Evolutionary conservation across 164 flowering plant species (phyloP).

Genomic region (Tinospora cordifolia): DNA sequence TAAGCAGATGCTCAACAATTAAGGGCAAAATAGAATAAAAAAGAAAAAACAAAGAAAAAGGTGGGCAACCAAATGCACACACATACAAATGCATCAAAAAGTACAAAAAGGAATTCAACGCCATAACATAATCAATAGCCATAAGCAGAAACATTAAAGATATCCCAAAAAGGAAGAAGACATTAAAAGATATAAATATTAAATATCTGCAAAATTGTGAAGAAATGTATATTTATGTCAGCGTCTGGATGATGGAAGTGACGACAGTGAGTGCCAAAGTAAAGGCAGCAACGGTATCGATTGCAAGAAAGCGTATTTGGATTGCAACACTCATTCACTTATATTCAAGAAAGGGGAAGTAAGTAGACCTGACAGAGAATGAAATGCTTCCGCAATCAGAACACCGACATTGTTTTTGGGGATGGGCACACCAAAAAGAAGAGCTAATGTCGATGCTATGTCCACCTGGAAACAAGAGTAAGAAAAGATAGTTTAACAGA

Average conservation of each 20-base stretch:
- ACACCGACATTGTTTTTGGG: conserved; percentile 84
- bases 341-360: conserved; percentile 15
- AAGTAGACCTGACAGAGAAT: conserved; percentile 47
- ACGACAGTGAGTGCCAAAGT: not conserved
- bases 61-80: not conserved
- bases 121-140: no score
- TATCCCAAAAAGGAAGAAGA: no score
- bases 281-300: not conserved
- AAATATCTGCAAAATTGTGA: not conserved
- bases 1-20: not conserved
- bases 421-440: conserved; percentile 87
- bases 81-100: no score
- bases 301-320: not conserved
- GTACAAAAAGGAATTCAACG: no score
- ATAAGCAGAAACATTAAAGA: no score
- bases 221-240: not conserved
- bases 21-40: not conserved
- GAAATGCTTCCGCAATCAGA: conserved; percentile 39
- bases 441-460: conserved; percentile 80
- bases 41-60: not conserved
- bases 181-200: no score
- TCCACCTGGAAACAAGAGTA: conserved; percentile 57
- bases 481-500: conserved; percentile 2
- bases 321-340: not conserved
- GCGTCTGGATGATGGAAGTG: not conserved